phyloP scores from a whole-genome alignment of 768 basidiomycete genomes.

The Boletellus emodensis region DNA sequence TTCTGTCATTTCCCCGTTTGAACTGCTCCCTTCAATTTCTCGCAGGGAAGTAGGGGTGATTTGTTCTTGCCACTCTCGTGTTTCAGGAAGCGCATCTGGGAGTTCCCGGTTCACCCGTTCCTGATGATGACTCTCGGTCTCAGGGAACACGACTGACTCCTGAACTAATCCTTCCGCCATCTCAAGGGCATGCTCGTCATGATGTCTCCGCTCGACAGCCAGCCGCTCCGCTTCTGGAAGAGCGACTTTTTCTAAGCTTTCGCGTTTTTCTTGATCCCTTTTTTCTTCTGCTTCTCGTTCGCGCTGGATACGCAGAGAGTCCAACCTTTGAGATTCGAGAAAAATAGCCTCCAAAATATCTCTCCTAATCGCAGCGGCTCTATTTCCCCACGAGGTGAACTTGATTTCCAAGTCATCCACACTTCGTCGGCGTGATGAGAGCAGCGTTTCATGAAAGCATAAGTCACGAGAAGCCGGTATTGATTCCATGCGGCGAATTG shows the following conservation, averaged over 20 bases:
- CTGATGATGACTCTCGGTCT: slow-evolving; percentile 25
- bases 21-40: neutral
- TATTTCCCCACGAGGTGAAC: slow-evolving; percentile 47
- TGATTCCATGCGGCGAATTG: slow-evolving; percentile 54
- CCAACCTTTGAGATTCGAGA: slow-evolving; percentile 39
- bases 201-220: slow-evolving; percentile 25
- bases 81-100: neutral
- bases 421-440: slow-evolving; percentile 44
- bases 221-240: slow-evolving; percentile 33
- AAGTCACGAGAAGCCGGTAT: slow-evolving; percentile 41
- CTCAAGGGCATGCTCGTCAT: slow-evolving; percentile 18
- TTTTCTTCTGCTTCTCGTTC: slow-evolving; percentile 27
- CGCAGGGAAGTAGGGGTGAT: neutral
- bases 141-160: slow-evolving; percentile 17
- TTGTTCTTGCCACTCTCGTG: slow-evolving; percentile 2
- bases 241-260: slow-evolving; percentile 34
- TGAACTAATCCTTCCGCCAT: slow-evolving; percentile 3
- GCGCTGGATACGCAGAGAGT: slow-evolving; percentile 32
- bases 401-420: slow-evolving; percentile 50
- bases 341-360: slow-evolving; percentile 40
- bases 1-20: neutral
- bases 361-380: slow-evolving; percentile 26
- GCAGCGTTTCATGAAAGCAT: slow-evolving; percentile 44
- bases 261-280: slow-evolving; percentile 13
- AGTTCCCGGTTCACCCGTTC: slow-evolving; percentile 11